Percentiles rank a stretch among this genome's conserved stretches.
These are phyloP conservation scores for Colletotrichum agaves DNA, from an alignment of 2,329 filamentous ascomycete genomes.

Conservation along the genomic window DNA sequence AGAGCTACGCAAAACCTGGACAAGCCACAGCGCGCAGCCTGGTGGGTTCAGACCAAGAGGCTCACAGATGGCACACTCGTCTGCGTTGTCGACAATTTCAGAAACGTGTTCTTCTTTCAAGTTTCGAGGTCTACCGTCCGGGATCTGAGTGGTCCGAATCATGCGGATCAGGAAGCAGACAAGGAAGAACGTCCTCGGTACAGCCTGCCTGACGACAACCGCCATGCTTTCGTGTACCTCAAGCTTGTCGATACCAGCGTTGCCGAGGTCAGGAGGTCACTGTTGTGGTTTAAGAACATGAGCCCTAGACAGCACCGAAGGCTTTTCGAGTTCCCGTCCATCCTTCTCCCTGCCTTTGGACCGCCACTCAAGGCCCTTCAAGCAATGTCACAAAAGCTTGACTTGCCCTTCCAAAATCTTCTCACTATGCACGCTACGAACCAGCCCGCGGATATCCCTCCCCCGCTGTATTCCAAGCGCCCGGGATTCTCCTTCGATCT, in stretches of 20 bases:
- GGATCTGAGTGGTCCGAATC: slow-evolving; percentile 35
- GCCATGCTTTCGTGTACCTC: slow-evolving; percentile 46
- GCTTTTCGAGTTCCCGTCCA: slow-evolving; percentile 71
- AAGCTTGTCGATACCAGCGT: slow-evolving; percentile 42
- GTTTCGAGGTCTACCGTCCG: slow-evolving; percentile 48
- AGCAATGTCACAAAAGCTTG: slow-evolving; percentile 54
- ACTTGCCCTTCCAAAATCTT: slow-evolving; percentile 62
- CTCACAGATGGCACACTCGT: slow-evolving; percentile 61
- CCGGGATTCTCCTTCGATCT: slow-evolving; percentile 62
- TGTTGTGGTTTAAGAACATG: slow-evolving; percentile 45
- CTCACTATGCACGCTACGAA: slow-evolving; percentile 48
- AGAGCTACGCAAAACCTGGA: slow-evolving; percentile 39
- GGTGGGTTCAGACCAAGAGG: slow-evolving; percentile 62
- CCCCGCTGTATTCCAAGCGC: slow-evolving; percentile 62
- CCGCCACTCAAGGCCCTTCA: slow-evolving; percentile 68
- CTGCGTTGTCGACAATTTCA: slow-evolving; percentile 56
- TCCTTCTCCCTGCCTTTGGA: slow-evolving; percentile 67
- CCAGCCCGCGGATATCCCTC: slow-evolving; percentile 40
- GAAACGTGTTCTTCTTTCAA: slow-evolving; percentile 53
- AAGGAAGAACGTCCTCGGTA: background rate
- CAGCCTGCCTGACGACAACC: slow-evolving; percentile 47
- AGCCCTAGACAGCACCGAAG: slow-evolving; percentile 37
- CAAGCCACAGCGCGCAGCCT: slow-evolving; percentile 51
- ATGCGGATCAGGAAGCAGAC: background rate
- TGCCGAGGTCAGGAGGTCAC: slow-evolving; percentile 40